Percentiles rank a stretch among this genome's conserved stretches.
These are phyloP conservation scores for Lachnellula hyalina DNA, from an alignment of 2,329 filamentous ascomycete species.

Conservation along the genomic window DNA sequence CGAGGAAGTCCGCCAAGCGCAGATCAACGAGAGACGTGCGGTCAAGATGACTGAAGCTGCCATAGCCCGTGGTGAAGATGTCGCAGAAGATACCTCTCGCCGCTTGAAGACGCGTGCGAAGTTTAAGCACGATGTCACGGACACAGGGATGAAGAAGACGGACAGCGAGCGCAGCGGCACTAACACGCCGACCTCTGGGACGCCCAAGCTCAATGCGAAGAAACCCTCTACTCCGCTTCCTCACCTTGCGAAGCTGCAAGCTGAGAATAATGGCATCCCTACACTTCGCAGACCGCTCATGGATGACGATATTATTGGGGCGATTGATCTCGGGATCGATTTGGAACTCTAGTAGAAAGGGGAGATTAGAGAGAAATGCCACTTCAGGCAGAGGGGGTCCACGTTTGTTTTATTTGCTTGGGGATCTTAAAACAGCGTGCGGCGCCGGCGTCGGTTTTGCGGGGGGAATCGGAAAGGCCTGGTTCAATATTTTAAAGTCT, in stretches of 20 bases:
- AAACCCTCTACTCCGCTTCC: slow-evolving; percentile 42
- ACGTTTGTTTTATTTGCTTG: background rate
- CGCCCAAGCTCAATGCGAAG: slow-evolving; percentile 41
- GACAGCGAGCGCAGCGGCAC: slow-evolving; percentile 46
- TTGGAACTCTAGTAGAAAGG: slow-evolving; percentile 49
- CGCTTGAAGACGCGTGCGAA: slow-evolving; percentile 63
- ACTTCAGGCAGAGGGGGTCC: background rate
- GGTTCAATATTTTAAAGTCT: background rate
- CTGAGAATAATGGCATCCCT: slow-evolving; percentile 51
- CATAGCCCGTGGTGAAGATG: slow-evolving; percentile 57
- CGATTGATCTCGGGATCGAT: slow-evolving; percentile 86
- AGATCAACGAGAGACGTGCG: slow-evolving; percentile 71
- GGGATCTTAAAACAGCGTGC: background rate
- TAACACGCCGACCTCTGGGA: slow-evolving; percentile 42
- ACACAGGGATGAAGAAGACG: slow-evolving; percentile 40
- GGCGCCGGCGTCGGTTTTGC: no score
- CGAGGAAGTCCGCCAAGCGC: slow-evolving; percentile 86
- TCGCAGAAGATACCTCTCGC: slow-evolving; percentile 53
- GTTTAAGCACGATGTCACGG: slow-evolving; percentile 60
- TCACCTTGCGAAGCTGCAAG: slow-evolving; percentile 40
- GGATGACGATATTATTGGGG: slow-evolving; percentile 89
- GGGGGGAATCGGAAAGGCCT: background rate
- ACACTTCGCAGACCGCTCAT: slow-evolving; percentile 74
- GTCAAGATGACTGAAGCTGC: slow-evolving; percentile 56
- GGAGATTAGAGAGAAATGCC: no score